Percentiles rank a stretch among this genome's conserved stretches.
Conservation (phyloP, 176 grass and related monocot genomes). For the Phoenix roebelenii region DNA sequence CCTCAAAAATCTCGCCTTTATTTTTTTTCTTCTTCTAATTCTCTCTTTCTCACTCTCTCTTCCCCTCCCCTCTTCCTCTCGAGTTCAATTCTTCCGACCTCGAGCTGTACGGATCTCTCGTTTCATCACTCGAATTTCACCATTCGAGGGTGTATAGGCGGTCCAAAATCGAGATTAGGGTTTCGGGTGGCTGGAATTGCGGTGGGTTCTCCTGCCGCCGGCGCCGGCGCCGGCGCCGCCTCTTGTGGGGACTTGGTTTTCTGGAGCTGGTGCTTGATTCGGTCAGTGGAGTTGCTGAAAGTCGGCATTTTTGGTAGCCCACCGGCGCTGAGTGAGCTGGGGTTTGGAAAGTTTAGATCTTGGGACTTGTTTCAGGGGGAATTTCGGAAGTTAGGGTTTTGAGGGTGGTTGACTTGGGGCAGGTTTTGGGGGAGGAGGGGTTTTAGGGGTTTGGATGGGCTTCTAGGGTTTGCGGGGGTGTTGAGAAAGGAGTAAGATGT, state of each 20-base stretch:
- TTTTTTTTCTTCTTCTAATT: neutral
- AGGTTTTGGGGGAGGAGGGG: neutral
- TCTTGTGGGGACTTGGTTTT: too few species aligned
- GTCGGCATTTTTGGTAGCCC: neutral
- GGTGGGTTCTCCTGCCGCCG: too few species aligned
- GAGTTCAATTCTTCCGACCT: too few species aligned
- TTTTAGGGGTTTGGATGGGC: slow-evolving; percentile 6
- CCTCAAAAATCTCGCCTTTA: neutral
- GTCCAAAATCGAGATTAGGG: too few species aligned
- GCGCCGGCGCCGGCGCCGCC: too few species aligned
- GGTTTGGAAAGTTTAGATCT: slow-evolving; percentile 13
- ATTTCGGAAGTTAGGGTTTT: slow-evolving; percentile 1
- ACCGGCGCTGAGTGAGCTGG: slow-evolving; percentile 16
- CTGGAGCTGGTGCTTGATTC: too few species aligned
- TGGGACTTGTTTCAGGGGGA: neutral
- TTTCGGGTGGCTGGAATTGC: too few species aligned
- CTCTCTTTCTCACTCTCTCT: slow-evolving; percentile 2
- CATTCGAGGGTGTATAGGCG: slow-evolving; percentile 15
- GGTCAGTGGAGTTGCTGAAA: neutral
- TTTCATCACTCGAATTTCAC: slow-evolving; percentile 4
- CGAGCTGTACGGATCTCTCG: neutral
- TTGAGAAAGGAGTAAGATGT: slow-evolving; percentile 51
- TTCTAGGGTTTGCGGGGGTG: slow-evolving; percentile 27
- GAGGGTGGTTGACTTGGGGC: slow-evolving; percentile 3
- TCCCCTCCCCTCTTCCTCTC: neutral